These are phyloP conservation scores for Posidonia australis DNA, from an alignment of 106 monocot genomes.

Conservation along the genomic window DNA sequence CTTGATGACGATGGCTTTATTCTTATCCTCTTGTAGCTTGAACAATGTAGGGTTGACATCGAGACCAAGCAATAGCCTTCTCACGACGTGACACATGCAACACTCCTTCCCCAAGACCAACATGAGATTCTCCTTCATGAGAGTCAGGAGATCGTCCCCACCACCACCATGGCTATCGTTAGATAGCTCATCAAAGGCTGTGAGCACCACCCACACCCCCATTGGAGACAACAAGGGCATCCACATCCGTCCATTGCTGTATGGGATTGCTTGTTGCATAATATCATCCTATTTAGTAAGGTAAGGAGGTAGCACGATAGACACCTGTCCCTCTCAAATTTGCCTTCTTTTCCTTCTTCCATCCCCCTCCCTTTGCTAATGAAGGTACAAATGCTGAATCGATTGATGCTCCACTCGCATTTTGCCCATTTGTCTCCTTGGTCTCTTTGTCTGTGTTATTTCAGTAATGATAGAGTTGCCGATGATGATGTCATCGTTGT, in stretches of 20 bases:
- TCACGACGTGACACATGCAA: slow-evolving; percentile 43
- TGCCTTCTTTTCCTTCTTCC: no score
- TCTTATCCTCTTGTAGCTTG: slow-evolving; percentile 19
- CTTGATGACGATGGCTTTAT: neutral
- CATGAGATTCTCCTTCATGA: slow-evolving; percentile 50
- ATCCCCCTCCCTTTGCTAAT: no score
- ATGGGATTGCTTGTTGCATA: slow-evolving; percentile 12
- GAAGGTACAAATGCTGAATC: no score
- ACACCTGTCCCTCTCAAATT: no score
- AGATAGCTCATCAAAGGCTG: neutral
- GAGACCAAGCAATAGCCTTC: slow-evolving; percentile 22
- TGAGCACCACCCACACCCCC: no score
- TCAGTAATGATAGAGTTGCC: no score
- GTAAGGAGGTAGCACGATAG: neutral
- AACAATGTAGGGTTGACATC: slow-evolving; percentile 29
- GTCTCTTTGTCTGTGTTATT: no score
- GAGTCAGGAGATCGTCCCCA: neutral
- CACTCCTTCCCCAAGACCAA: slow-evolving; percentile 54
- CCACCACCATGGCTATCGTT: neutral
- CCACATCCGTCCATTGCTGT: slow-evolving; percentile 11
- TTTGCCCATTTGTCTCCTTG: no score
- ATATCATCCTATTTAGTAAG: neutral
- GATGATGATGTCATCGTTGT: no score
- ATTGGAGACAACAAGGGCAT: neutral
- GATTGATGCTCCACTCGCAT: no score